A percentile compares a stretch with the other conserved stretches of the same genome.
phyloP scores from a whole-genome alignment of 305 asterid species.

The Fraxinus greggii region DNA sequence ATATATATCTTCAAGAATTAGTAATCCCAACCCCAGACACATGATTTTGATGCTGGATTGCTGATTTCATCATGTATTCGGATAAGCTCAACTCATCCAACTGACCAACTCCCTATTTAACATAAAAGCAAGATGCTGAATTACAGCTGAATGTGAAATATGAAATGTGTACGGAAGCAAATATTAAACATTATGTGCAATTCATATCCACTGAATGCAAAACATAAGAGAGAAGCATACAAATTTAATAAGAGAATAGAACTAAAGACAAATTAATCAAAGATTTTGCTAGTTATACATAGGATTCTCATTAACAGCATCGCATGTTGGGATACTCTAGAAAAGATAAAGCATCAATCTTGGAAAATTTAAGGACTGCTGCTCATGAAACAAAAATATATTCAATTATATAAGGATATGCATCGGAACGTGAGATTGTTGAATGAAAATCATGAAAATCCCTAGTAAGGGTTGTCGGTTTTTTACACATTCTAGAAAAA shows the following conservation, averaged over 20 bases:
- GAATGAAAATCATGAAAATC: background rate
- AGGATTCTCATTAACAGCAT: background rate
- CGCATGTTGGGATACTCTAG: background rate
- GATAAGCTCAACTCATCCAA: background rate
- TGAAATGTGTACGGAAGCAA: background rate
- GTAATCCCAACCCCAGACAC: background rate
- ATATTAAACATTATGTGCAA: background rate
- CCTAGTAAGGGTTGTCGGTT: background rate
- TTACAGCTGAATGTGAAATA: background rate
- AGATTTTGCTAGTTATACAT: background rate
- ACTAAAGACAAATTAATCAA: background rate
- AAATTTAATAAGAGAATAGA: background rate
- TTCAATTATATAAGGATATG: background rate
- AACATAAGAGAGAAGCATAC: background rate
- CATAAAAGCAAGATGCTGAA: background rate
- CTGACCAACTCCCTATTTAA: background rate
- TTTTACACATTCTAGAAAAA: background rate
- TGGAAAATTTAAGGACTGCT: background rate
- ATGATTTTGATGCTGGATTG: background rate
- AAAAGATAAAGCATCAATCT: background rate
- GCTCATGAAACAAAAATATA: background rate
- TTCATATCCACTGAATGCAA: background rate
- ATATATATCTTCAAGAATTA: background rate
- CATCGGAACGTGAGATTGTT: background rate
- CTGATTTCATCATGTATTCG: background rate